These are phyloP conservation scores for Eragrostis nindensis DNA, from an alignment of 176 grass and related monocot species.

Conservation along the genomic window DNA sequence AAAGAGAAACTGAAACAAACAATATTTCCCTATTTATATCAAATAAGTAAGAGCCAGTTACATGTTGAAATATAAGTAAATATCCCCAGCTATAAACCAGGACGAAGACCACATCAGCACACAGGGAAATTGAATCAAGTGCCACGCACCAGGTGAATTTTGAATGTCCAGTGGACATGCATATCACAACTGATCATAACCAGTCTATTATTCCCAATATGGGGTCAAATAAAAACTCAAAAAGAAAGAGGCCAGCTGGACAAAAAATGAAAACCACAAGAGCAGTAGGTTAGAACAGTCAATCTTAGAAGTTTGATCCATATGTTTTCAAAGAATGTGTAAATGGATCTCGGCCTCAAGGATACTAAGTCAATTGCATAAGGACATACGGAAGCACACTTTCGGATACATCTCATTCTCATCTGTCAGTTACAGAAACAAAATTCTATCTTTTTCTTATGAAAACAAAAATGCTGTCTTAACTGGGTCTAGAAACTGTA, in stretches of 20 bases:
- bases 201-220: not conserved
- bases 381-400: not conserved
- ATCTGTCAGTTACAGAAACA: not conserved
- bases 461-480: not conserved
- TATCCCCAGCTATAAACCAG: not conserved
- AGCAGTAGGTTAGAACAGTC: not conserved
- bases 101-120: not conserved
- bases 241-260: not conserved
- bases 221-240: not conserved
- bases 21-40: no score
- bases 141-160: not conserved
- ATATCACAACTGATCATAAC: not conserved
- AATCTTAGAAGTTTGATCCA: no score
- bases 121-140: conserved; percentile 13
- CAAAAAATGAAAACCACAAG: not conserved
- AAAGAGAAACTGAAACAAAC: no score
- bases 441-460: no score
- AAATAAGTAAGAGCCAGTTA: not conserved
- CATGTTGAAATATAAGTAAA: not conserved
- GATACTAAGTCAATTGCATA: not conserved
- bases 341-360: not conserved
- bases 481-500: conserved; percentile 7
- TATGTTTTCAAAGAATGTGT: no score
- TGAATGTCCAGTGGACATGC: not conserved
- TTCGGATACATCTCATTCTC: not conserved